These are phyloP conservation scores for Dendrocalamus latiflorus DNA, from an alignment of 202 grass and related monocot species.

Conservation along the genomic window DNA sequence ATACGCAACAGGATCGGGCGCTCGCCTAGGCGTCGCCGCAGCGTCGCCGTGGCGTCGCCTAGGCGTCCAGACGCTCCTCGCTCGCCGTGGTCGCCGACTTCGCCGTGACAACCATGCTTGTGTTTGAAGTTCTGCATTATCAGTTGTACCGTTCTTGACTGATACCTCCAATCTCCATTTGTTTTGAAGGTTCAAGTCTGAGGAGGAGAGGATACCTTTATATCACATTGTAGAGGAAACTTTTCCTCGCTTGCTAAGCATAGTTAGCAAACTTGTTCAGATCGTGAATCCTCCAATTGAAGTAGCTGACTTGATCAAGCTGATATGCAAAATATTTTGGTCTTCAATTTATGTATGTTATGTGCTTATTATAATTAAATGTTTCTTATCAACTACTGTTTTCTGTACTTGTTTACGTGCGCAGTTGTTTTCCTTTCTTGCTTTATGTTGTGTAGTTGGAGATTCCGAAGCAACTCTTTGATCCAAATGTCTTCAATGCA, in stretches of 20 bases:
- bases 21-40: too few relatives aligned
- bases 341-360: slow-evolving; percentile 93
- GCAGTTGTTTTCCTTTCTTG: not conserved
- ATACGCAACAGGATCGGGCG: too few relatives aligned
- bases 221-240: slow-evolving; percentile 77
- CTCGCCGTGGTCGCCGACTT: too few relatives aligned
- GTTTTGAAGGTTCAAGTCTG: slow-evolving; percentile 89
- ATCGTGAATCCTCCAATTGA: slow-evolving; percentile 73
- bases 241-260: slow-evolving; percentile 66
- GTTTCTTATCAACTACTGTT: slow-evolving; percentile 3
- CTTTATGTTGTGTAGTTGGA: slow-evolving; percentile 54
- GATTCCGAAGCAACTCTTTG: slow-evolving; percentile 75
- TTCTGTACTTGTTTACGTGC: not conserved
- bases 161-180: slow-evolving; percentile 16
- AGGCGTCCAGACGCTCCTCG: too few relatives aligned
- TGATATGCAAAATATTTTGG: too few relatives aligned
- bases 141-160: not conserved
- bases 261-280: slow-evolving; percentile 77
- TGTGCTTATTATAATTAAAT: not conserved
- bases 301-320: slow-evolving; percentile 84
- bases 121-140: not conserved
- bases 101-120: too few relatives aligned
- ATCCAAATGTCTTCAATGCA: too few relatives aligned
- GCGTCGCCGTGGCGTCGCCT: too few relatives aligned
- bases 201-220: slow-evolving; percentile 82